These are phyloP conservation scores for Blastobotrys americana DNA, from an alignment of 805 yeast genomes.

Conservation along the genomic window DNA sequence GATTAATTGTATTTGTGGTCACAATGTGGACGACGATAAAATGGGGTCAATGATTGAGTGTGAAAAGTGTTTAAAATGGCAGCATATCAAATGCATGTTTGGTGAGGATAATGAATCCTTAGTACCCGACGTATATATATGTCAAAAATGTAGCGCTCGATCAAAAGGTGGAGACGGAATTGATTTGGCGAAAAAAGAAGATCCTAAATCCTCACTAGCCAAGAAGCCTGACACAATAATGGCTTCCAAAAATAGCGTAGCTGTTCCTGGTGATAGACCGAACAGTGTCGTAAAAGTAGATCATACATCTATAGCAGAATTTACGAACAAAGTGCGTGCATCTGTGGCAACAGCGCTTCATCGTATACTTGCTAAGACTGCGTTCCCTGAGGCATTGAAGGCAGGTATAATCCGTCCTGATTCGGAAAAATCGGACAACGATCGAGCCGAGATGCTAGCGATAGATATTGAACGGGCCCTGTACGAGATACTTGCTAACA, in stretches of 20 bases:
- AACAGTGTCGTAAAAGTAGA: background rate
- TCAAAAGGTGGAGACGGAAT: background rate
- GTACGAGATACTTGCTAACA: slow-evolving; percentile 32
- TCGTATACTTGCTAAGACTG: slow-evolving; percentile 36
- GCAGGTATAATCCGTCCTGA: slow-evolving; percentile 17
- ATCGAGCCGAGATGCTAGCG: slow-evolving; percentile 35
- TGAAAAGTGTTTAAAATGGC: slow-evolving; percentile 61
- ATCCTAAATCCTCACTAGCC: background rate
- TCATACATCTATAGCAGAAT: slow-evolving; percentile 7
- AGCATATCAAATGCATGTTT: slow-evolving; percentile 57
- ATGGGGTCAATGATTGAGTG: slow-evolving; percentile 55
- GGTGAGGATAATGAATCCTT: slow-evolving; percentile 34
- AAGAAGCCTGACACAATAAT: background rate
- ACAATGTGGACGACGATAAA: slow-evolving; percentile 28
- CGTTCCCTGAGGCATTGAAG: slow-evolving; percentile 28
- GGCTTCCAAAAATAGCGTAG: background rate
- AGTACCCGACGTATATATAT: slow-evolving; percentile 48
- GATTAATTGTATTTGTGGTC: slow-evolving; percentile 29
- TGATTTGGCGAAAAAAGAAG: background rate
- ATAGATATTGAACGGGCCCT: slow-evolving; percentile 46
- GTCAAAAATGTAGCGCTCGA: slow-evolving; percentile 39
- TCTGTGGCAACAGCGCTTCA: slow-evolving; percentile 48
- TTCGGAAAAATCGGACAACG: background rate
- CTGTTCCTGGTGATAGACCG: background rate
- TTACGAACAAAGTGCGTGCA: slow-evolving; percentile 30